These are phyloP conservation scores for Sporothrix inflata DNA, from an alignment of 2,329 filamentous ascomycete species.

Conservation along the genomic window DNA sequence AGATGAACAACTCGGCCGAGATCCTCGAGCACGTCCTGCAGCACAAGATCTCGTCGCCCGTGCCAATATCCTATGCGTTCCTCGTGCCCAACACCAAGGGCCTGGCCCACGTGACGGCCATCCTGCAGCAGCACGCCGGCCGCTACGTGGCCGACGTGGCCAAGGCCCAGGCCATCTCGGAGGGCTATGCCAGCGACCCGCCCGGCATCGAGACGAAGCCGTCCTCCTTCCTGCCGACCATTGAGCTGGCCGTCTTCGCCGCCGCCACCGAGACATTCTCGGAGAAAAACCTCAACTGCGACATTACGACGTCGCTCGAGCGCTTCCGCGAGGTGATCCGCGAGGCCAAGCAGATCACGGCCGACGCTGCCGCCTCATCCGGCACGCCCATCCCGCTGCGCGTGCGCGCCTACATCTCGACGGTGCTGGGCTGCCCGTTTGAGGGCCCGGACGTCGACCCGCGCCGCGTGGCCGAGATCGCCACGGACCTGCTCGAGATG, in stretches of 20 bases:
- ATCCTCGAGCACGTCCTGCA: slow-evolving; percentile 71
- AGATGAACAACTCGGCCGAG: slow-evolving; percentile 80
- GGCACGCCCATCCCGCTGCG: slow-evolving; percentile 53
- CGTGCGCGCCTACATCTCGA: slow-evolving; percentile 79
- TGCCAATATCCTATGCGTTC: slow-evolving; percentile 74
- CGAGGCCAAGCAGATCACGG: slow-evolving; percentile 64
- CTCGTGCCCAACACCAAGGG: slow-evolving; percentile 78
- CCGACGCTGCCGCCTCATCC: neutral
- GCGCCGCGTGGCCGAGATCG: slow-evolving; percentile 66
- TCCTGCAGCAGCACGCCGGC: slow-evolving; percentile 57
- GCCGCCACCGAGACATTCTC: slow-evolving; percentile 82
- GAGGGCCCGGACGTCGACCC: slow-evolving; percentile 68
- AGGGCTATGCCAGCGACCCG: slow-evolving; percentile 24
- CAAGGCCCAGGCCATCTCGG: slow-evolving; percentile 34
- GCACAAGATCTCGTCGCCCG: slow-evolving; percentile 56
- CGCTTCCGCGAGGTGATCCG: slow-evolving; percentile 72
- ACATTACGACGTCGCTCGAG: slow-evolving; percentile 71
- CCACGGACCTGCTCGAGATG: slow-evolving; percentile 74
- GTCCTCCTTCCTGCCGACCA: slow-evolving; percentile 45
- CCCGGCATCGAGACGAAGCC: neutral
- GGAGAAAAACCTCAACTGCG: slow-evolving; percentile 80
- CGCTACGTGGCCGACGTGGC: slow-evolving; percentile 57
- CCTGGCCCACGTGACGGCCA: slow-evolving; percentile 62
- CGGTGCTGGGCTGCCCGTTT: slow-evolving; percentile 80
- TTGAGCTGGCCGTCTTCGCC: slow-evolving; percentile 59